Evolutionary conservation across 2,329 filamentous ascomycete genomes (phyloP).

Genomic region (Botryotinia globosa): DNA sequence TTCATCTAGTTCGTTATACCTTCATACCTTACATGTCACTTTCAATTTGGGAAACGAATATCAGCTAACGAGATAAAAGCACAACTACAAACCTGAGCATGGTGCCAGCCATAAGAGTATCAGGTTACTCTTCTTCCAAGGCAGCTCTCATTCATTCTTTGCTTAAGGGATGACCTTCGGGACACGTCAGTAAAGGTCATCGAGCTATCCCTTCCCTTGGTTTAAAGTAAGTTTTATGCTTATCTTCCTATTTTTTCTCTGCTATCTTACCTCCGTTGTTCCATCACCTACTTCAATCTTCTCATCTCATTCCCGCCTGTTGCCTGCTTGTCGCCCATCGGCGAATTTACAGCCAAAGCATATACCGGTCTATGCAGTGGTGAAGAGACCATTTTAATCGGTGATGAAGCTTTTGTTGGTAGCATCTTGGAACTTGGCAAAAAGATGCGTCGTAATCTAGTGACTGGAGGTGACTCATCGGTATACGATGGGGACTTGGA

Average conservation of each 20-base stretch:
- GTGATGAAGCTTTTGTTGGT: too few relatives aligned
- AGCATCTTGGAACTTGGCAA: background rate
- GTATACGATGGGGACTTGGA: background rate
- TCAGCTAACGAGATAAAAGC: conserved; percentile 16
- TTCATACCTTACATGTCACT: too few relatives aligned
- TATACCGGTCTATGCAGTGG: background rate
- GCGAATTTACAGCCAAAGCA: background rate
- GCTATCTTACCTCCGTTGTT: background rate
- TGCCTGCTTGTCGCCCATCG: conserved; percentile 45
- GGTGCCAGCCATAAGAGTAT: conserved; percentile 30
- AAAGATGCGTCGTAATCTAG: background rate
- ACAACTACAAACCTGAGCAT: conserved; percentile 28
- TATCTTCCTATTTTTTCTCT: background rate
- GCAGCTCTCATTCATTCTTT: conserved; percentile 45
- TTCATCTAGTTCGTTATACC: conserved; percentile 26
- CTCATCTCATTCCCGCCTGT: conserved; percentile 34
- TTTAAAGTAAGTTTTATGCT: conserved; percentile 29
- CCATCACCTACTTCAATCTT: background rate
- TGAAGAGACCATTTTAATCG: background rate
- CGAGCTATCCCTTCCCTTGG: conserved; percentile 42
- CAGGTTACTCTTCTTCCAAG: conserved; percentile 47
- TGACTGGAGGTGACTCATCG: background rate
- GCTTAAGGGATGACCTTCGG: conserved; percentile 44
- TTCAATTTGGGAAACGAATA: background rate
- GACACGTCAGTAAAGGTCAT: conserved; percentile 41